phyloP scores from a whole-genome alignment of 371 early-diverging fungal species.

The Vairimorpha necatrix region DNA sequence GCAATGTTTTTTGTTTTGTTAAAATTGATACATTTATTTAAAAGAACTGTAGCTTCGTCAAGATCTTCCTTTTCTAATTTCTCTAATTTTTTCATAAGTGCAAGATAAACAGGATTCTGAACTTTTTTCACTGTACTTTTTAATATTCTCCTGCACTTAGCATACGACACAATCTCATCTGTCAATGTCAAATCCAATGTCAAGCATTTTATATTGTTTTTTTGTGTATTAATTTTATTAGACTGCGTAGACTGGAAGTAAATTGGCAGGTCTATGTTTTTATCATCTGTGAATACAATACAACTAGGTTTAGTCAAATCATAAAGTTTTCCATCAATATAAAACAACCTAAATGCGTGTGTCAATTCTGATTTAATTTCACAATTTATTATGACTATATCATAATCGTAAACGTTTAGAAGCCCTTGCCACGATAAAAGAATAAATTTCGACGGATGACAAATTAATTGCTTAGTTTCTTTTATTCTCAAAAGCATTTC shows the following conservation, averaged over 20 bases:
- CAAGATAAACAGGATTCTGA: neutral
- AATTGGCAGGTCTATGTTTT: neutral
- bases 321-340: neutral
- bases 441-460: neutral
- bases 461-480: neutral
- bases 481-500: neutral
- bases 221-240: neutral
- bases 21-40: neutral
- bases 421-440: conserved; percentile 7
- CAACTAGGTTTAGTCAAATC: neutral
- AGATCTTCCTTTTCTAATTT: neutral
- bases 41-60: neutral
- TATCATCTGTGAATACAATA: neutral
- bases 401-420: neutral
- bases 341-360: neutral
- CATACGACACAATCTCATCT: neutral
- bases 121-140: neutral
- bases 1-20: neutral
- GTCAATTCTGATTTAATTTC: neutral
- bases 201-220: neutral
- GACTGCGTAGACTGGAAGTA: neutral
- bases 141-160: neutral
- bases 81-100: neutral
- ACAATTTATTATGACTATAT: neutral
- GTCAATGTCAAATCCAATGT: neutral